A percentile compares a stretch with the other conserved stretches of the same genome.
These are phyloP conservation scores for Alternaria viburni DNA, from an alignment of 2,329 filamentous ascomycete genomes.

Conservation along the genomic window DNA sequence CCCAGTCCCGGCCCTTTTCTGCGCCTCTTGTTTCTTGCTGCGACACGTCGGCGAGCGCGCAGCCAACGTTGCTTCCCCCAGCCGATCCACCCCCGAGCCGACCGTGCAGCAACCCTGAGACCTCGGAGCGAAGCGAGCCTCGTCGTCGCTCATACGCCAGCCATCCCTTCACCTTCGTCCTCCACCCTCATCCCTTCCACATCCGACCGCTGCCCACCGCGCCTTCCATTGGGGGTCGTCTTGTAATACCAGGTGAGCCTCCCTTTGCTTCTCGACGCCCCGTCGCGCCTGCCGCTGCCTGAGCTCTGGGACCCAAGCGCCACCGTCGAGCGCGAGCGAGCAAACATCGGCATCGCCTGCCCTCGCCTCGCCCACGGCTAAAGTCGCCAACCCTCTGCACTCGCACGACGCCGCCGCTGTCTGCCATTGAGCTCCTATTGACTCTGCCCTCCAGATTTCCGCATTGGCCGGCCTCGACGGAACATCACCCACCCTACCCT, in stretches of 20 bases:
- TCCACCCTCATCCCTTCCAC: constrained; percentile 11
- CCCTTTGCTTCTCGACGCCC: neutral
- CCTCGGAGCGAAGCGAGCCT: constrained; percentile 39
- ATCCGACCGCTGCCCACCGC: constrained; percentile 2
- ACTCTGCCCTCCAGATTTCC: constrained; percentile 31
- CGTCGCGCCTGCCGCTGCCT: constrained; percentile 12
- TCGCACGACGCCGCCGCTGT: neutral
- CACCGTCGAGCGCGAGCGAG: constrained; percentile 4
- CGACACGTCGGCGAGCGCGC: constrained; percentile 24
- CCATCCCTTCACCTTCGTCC: constrained; percentile 34
- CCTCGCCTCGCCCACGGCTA: constrained; percentile 2
- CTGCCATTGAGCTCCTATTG: constrained; percentile 6
- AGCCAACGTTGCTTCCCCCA: constrained; percentile 15
- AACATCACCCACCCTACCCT: constrained; percentile 36
- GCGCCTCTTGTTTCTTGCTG: constrained; percentile 33
- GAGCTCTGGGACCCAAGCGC: constrained; percentile 11
- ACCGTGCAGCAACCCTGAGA: constrained; percentile 37
- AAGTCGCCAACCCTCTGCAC: constrained; percentile 4
- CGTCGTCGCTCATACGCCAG: constrained; percentile 32
- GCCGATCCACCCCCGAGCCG: constrained; percentile 32
- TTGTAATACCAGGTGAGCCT: constrained; percentile 42
- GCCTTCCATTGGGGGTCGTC: constrained; percentile 9
- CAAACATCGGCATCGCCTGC: constrained; percentile 12
- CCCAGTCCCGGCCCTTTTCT: constrained; percentile 23
- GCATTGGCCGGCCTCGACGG: constrained; percentile 45